Base-by-base conservation (phyloP, 331 rosid genomes). In the Pyracantha coccinea region DNA sequence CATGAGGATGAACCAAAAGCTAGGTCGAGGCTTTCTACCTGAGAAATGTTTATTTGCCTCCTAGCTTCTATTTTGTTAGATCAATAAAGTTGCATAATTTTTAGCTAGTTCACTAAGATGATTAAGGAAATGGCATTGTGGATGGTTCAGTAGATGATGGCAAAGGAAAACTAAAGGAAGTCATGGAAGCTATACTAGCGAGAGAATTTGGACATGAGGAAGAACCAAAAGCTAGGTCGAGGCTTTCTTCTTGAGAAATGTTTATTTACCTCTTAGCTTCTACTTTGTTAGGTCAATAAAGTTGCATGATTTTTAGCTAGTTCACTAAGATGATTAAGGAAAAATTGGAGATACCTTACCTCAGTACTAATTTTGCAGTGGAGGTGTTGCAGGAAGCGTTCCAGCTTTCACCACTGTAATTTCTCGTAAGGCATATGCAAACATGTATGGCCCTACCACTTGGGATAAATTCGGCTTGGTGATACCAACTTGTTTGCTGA, bases 391-490 rank as follows among this genome's bases (percentile, higher is more conserved):
- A 3, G 93, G 92, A 74, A 63, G 73, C 84, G 88, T 82, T 74
- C 62, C 25, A 53, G 80, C 80, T 67, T 80, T 90, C 58, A 88
- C 90, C 61, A 80, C 84, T 7, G 52, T 69, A 28, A 80, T 94
- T 71, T 79, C 86, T 83, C 86, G 65, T 35, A 96, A 88, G 88
- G 84, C 83, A 58, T 94, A 90, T 89, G 91, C 89, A 25, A 86
- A 85, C 86, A 89, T 85, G 87, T 92, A 90, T 77, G 99, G 97
- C 32, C 99, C 99, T 74, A 87, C 97, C 65, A 83, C 80, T 24
- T 95, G 97, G 32, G 97, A 90, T 77, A 94, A 86, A 75, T 94
- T 75, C 92, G 89, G 81, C 97, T 94, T 21, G 99, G 99, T 65
- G 99, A 92, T 70, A 94, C 97, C 41, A 75, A 86, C 79, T 87